phyloP scores from a whole-genome alignment of 805 yeast genomes.

The Candida boleticola region DNA sequence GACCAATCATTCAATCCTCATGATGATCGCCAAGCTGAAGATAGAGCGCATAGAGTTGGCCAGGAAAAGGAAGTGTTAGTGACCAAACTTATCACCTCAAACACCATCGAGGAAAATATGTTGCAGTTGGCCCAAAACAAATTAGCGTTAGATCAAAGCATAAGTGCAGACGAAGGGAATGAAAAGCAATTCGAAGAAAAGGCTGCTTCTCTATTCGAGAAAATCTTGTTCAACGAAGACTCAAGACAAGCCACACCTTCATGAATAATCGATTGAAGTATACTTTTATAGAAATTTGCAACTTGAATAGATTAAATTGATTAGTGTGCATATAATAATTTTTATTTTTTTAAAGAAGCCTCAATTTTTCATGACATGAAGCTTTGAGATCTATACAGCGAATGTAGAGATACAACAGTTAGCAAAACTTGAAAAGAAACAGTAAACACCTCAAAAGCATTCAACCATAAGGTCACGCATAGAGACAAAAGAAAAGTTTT shows the following conservation, averaged over 20 bases:
- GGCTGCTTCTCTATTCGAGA: constrained; percentile 51
- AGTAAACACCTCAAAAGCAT: too few species aligned
- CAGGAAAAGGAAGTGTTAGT: constrained; percentile 84
- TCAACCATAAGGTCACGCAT: too few species aligned
- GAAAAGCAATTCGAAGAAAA: constrained; percentile 49
- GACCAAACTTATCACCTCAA: constrained; percentile 64
- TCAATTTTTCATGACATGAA: too few species aligned
- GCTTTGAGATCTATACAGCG: too few species aligned
- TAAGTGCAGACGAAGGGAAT: constrained; percentile 43
- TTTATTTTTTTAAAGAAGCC: too few species aligned
- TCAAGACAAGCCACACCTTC: neutral
- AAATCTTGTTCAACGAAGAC: constrained; percentile 32
- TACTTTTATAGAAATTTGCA: neutral
- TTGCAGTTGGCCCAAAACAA: constrained; percentile 84
- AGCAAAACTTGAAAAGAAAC: too few species aligned
- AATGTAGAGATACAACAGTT: too few species aligned
- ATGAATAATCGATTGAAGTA: too few species aligned
- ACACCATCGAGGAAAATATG: constrained; percentile 88
- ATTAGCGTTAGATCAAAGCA: constrained; percentile 75
- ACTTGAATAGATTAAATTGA: too few species aligned
- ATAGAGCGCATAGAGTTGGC: constrained; percentile 97
- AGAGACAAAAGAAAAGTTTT: too few species aligned
- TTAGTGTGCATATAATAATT: neutral
- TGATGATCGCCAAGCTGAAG: constrained; percentile 98
- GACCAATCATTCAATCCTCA: constrained; percentile 98